A percentile compares a stretch with the other conserved stretches of the same genome.
phyloP scores from a whole-genome alignment of 1,139 yeast genomes.

The Magnusiomyces tetraspermus region DNA sequence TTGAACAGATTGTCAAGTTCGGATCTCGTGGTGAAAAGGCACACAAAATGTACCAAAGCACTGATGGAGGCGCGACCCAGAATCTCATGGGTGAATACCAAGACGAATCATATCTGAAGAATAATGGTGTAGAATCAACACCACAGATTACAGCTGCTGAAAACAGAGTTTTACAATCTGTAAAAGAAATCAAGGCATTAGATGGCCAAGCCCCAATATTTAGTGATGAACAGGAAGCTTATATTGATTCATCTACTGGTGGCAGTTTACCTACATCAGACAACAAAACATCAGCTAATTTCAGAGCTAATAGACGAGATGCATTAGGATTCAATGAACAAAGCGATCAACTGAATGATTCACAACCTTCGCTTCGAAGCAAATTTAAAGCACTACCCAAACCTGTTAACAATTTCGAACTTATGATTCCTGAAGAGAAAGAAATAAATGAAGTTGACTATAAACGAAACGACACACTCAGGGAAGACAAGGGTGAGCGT shows the following conservation, averaged over 20 bases:
- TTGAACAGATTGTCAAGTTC: conserved; percentile 29
- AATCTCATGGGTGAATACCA: conserved; percentile 18
- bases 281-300: background rate
- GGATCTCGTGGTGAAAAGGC: conserved; percentile 22
- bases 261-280: conserved; percentile 4
- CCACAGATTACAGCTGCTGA: conserved; percentile 18
- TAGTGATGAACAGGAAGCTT: conserved; percentile 19
- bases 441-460: conserved; percentile 21
- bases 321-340: conserved; percentile 12
- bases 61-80: conserved; percentile 20
- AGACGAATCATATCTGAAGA: conserved; percentile 3
- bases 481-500: conserved; percentile 34
- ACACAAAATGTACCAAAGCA: conserved; percentile 16
- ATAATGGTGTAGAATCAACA: conserved; percentile 10
- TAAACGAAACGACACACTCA: conserved; percentile 12
- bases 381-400: conserved; percentile 41
- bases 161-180: conserved; percentile 24
- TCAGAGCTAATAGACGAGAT: conserved; percentile 21
- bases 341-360: conserved; percentile 14
- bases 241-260: conserved; percentile 1
- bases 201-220: conserved; percentile 27
- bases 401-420: conserved; percentile 52
- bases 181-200: conserved; percentile 25
- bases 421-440: conserved; percentile 34
- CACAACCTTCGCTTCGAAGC: conserved; percentile 20